Evolutionary conservation across 345 rosid species (phyloP), one percentile per base, ranked within the genome.

Genomic region (Bruguiera sexangula): DNA sequence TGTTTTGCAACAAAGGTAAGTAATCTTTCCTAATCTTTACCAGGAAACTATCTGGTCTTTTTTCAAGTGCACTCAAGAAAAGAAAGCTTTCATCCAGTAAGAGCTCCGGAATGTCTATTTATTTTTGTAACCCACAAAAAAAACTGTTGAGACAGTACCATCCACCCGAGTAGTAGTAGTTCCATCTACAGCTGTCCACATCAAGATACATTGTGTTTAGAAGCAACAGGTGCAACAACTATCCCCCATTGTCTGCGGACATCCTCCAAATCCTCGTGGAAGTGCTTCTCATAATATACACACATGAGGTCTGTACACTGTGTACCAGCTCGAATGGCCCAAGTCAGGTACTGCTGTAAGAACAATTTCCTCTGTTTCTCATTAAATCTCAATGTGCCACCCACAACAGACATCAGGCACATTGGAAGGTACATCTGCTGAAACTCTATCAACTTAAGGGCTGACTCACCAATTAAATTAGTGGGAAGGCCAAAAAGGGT

Each of bases 391-490:
- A 79, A 77, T 0, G 85, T 83, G 18, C 94, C 96, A 18, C 92
- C 94, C 15, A 88, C 53, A 18, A 84, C 90, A 5, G 94, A 82
- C 63, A 90, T 83, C 70, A 86, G 62, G 65, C 90, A 86, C 96
- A 87, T 85, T 0, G 94, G 90, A 30, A 88, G 87, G 74, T 85
- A 70, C 90, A 90, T 88, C 68, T 90, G 96, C 83, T 84, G 78
- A 32, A 88, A 90, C 67, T 90, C 94, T 4, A 90, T 90, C 62
- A 86, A 88, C 83, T 88, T 88, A 11, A 90, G 75, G 10, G 90
- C 90, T 13, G 94, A 84, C 74, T 90, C 92, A 0, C 90, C 94
- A 1, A 85, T 82, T 61, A 90, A 77, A 81, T 88, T 90, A 1
- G 92, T 90, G 51, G 86, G 94, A 6, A 90, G 85, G 30, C 73